Percentiles rank a stretch among this genome's conserved stretches.
Conservation (phyloP, 2,329 filamentous ascomycete species). For the Beauveria scarabaeidicola region DNA sequence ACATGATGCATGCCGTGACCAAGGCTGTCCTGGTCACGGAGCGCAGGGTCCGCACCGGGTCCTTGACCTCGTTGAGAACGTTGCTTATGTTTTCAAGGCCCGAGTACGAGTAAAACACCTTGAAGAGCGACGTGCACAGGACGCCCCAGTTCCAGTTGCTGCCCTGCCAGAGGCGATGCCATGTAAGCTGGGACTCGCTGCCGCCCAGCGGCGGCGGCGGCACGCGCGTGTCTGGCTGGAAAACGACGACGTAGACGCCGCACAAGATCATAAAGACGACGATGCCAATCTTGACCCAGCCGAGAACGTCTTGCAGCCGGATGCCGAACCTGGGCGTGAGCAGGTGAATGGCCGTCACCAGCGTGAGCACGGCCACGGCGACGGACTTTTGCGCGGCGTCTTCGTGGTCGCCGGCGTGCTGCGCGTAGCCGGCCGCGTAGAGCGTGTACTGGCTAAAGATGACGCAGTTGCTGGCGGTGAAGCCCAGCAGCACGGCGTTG, state of each 20-base stretch:
- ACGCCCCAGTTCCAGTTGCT: conserved; percentile 62
- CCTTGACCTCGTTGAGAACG: conserved; percentile 61
- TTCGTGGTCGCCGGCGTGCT: conserved; percentile 31
- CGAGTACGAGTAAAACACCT: conserved; percentile 61
- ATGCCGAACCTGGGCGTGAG: conserved; percentile 50
- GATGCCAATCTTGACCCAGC: conserved; percentile 54
- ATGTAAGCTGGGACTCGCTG: conserved; percentile 22
- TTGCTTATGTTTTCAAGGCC: conserved; percentile 61
- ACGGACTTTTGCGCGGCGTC: conserved; percentile 46
- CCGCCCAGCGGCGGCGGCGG: too few relatives aligned
- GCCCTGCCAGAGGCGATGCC: conserved; percentile 51
- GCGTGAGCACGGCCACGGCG: conserved; percentile 47
- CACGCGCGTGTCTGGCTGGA: conserved; percentile 23
- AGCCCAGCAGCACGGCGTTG: conserved; percentile 55
- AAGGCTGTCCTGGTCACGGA: conserved; percentile 53
- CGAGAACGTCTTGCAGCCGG: conserved; percentile 50
- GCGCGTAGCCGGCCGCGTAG: conserved; percentile 45
- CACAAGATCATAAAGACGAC: conserved; percentile 54
- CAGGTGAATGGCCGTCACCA: conserved; percentile 51
- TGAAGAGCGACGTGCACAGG: conserved; percentile 58
- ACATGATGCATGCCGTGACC: conserved; percentile 52
- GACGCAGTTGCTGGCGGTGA: conserved; percentile 62
- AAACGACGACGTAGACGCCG: conserved; percentile 49
- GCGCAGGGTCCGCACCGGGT: conserved; percentile 57
- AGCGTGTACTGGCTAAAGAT: conserved; percentile 59